Evolutionary conservation across 495 filamentous ascomycete species (phyloP).

Genomic region (Hypoxylon fuscum): DNA sequence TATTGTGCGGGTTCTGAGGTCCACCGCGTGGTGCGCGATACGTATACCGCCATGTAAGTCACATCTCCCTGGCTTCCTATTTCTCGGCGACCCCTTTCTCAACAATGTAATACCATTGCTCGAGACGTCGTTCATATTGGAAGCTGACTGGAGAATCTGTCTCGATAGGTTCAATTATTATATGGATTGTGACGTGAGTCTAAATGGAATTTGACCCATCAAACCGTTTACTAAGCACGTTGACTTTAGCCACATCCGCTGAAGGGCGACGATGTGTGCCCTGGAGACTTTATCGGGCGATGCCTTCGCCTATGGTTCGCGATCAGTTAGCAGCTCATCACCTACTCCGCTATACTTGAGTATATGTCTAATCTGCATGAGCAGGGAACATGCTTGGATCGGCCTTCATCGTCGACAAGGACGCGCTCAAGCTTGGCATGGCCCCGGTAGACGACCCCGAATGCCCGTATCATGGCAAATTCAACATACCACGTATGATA

Average conservation of each 20-base stretch:
- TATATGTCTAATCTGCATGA: conserved; percentile 13
- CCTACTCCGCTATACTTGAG: neutral
- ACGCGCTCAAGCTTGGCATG: conserved; percentile 49
- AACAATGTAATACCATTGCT: too few species aligned
- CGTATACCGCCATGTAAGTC: conserved; percentile 32
- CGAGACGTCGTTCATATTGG: too few species aligned
- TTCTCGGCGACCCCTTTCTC: neutral
- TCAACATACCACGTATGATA: conserved; percentile 56
- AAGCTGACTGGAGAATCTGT: conserved; percentile 3
- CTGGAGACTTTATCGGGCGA: conserved; percentile 37
- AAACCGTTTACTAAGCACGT: conserved; percentile 12
- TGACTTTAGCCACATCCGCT: conserved; percentile 16
- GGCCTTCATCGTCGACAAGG: conserved; percentile 46
- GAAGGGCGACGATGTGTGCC: conserved; percentile 34
- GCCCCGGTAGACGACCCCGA: conserved; percentile 19
- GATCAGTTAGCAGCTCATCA: conserved; percentile 44
- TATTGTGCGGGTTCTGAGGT: conserved; percentile 19
- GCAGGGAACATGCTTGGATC: conserved; percentile 50
- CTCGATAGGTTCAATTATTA: conserved; percentile 6
- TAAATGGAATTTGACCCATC: neutral
- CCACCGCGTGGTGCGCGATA: conserved; percentile 27
- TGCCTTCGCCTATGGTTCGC: conserved; percentile 54
- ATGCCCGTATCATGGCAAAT: conserved; percentile 40
- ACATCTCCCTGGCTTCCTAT: neutral
- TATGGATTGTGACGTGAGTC: conserved; percentile 15